Evolutionary conservation across 2,329 filamentous ascomycete genomes (phyloP).

Genomic region (Fusarium phyllophilum): DNA sequence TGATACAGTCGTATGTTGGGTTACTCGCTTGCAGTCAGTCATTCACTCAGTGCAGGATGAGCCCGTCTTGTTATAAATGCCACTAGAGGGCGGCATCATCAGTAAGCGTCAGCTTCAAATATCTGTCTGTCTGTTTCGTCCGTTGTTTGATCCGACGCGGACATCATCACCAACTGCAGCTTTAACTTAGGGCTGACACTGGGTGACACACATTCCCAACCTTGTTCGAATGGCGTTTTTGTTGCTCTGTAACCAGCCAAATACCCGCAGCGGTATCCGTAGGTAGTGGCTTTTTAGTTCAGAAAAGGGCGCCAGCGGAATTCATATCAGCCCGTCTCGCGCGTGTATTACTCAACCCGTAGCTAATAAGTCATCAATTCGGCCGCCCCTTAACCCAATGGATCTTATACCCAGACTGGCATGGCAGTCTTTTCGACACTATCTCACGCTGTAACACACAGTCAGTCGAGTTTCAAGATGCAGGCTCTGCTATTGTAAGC

Average conservation of each 20-base stretch:
- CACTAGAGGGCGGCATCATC: conserved; percentile 4
- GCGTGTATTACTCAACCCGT: conserved; percentile 17
- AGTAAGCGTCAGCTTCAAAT: conserved; percentile 16
- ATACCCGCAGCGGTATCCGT: not conserved
- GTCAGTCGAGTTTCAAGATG: not conserved
- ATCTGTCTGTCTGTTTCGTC: conserved; percentile 17
- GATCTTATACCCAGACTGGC: conserved; percentile 8
- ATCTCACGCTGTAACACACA: not conserved
- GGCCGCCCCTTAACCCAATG: conserved; percentile 1
- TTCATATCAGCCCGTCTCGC: conserved; percentile 7
- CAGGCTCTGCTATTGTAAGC: conserved; percentile 39
- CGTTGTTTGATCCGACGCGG: conserved; percentile 26
- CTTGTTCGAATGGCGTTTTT: conserved; percentile 1
- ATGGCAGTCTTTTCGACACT: not conserved
- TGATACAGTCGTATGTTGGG: conserved; percentile 2
- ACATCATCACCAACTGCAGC: not conserved
- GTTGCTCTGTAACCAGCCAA: conserved; percentile 9
- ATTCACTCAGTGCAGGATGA: not conserved
- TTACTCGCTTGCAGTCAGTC: not conserved
- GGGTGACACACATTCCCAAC: conserved; percentile 19
- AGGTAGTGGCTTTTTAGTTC: not conserved
- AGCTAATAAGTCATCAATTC: not conserved
- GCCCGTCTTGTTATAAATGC: not conserved
- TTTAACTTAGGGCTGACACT: conserved; percentile 36
- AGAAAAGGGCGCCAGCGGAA: conserved; percentile 7